phyloP scores from a whole-genome alignment of 1,284 basidiomycete species.

The Porogramme epimiltina region DNA sequence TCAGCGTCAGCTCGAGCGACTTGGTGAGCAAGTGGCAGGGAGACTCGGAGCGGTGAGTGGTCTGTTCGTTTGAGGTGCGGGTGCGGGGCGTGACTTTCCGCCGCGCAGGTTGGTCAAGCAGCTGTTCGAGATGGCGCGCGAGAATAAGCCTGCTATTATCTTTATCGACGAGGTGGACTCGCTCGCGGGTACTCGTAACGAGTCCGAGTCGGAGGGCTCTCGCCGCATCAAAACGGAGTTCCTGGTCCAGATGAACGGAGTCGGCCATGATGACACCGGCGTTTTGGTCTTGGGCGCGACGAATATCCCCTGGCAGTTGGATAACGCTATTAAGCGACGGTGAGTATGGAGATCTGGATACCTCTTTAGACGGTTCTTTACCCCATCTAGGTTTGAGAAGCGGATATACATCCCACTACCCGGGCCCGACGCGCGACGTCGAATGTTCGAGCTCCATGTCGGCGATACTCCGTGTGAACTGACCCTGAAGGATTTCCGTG shows the following conservation, averaged over 20 bases:
- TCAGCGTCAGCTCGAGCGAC: constrained; percentile 94
- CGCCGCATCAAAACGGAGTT: constrained; percentile 99
- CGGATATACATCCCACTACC: constrained; percentile 98
- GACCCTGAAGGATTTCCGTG: constrained; percentile 77
- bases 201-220: constrained; percentile 95
- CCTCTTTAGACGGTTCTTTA: neutral
- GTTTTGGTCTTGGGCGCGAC: constrained; percentile 99
- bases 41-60: constrained; percentile 87
- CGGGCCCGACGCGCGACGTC: constrained; percentile 88
- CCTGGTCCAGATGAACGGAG: constrained; percentile 97
- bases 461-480: constrained; percentile 92
- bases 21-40: constrained; percentile 99
- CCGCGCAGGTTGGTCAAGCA: constrained; percentile 86
- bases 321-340: constrained; percentile 97
- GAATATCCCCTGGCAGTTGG: constrained; percentile 97
- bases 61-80: neutral
- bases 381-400: constrained; percentile 80
- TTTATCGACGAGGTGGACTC: constrained; percentile 99
- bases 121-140: constrained; percentile 94
- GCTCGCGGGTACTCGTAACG: constrained; percentile 91
- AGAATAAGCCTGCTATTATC: constrained; percentile 96
- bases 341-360: constrained; percentile 33
- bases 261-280: constrained; percentile 96
- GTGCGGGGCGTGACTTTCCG: neutral
- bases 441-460: constrained; percentile 97